Evolutionary conservation across 441 rosid species (phyloP).

Genomic region (Syzygium malaccense): DNA sequence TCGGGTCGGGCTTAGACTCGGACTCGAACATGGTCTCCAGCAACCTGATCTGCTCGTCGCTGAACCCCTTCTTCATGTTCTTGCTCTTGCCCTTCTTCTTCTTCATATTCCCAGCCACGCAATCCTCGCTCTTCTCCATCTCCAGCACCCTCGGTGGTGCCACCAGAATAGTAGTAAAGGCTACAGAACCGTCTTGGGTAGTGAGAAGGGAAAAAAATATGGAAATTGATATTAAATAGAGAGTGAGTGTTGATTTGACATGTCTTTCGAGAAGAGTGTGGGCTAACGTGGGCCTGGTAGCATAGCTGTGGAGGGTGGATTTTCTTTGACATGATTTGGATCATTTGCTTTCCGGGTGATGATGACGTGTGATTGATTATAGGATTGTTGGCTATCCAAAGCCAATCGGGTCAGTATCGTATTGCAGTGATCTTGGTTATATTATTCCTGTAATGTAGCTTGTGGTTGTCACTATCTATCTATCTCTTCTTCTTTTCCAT

Average conservation of each 20-base stretch:
- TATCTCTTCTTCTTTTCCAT: not conserved
- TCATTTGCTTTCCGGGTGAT: not conserved
- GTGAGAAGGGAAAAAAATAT: not conserved
- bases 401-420: not conserved
- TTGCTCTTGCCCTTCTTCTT: conserved; percentile 20
- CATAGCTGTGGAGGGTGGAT: not conserved
- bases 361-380: not conserved
- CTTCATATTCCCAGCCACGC: conserved; percentile 15
- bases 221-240: not conserved
- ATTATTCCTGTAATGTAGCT: not conserved
- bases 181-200: not conserved
- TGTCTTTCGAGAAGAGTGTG: not conserved
- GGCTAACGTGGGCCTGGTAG: not conserved
- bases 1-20: conserved; percentile 63
- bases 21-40: conserved; percentile 63
- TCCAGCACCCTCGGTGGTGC: not conserved
- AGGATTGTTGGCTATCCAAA: not conserved
- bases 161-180: not conserved
- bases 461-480: not conserved
- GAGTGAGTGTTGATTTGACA: not conserved
- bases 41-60: conserved; percentile 50
- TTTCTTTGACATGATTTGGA: not conserved
- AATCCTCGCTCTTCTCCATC: not conserved
- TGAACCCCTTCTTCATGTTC: conserved; percentile 49
- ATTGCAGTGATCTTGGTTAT: not conserved